A percentile compares a stretch with the other conserved stretches of the same genome.
Evolutionary conservation across 2,329 filamentous ascomycete species (phyloP).

Genomic region (Didymella pinodella): DNA sequence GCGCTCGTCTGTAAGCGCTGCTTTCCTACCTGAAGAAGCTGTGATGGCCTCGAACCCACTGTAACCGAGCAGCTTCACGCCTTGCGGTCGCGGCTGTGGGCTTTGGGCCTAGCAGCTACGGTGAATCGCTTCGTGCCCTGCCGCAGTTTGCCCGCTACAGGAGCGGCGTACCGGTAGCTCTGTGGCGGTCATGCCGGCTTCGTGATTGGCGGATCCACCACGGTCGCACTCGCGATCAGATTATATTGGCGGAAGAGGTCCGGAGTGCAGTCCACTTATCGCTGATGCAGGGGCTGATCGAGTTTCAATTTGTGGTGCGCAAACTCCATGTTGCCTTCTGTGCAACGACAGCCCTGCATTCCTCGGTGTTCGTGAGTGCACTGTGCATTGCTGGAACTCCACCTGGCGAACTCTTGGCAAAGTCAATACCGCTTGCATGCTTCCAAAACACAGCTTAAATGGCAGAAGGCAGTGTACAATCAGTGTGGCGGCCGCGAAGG

Average conservation of each 20-base stretch:
- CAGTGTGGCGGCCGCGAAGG: neutral
- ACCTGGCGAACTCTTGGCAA: neutral
- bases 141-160: neutral
- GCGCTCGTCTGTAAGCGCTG: neutral
- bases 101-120: neutral
- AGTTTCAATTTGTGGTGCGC: neutral
- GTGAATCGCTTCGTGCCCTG: neutral
- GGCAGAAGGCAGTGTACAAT: neutral
- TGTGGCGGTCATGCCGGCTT: neutral
- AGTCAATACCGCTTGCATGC: neutral
- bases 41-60: constrained; percentile 1
- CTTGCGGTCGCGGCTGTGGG: neutral
- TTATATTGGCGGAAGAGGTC: neutral
- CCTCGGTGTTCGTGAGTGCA: neutral
- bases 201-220: neutral
- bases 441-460: neutral
- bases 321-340: too few relatives aligned
- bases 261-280: neutral
- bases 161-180: neutral
- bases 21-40: neutral
- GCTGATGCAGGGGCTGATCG: neutral
- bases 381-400: neutral
- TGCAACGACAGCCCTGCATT: neutral
- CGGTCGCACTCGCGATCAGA: neutral
- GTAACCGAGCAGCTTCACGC: neutral